phyloP scores from a whole-genome alignment of 176 grass and related monocot species.

The Zea luxurians region DNA sequence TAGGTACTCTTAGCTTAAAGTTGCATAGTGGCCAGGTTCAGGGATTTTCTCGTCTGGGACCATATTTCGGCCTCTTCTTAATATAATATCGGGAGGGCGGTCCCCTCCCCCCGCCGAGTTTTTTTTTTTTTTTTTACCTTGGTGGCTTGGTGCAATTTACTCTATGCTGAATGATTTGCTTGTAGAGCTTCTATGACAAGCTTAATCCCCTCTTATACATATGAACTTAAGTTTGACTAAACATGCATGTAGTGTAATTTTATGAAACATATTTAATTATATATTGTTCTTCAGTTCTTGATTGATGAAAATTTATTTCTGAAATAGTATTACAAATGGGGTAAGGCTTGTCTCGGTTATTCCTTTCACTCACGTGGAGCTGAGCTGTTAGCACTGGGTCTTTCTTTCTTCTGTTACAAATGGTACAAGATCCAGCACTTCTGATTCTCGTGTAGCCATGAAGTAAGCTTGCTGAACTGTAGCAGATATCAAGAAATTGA shows the following conservation, averaged over 20 bases:
- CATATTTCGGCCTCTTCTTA: no score
- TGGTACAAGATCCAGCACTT: not conserved
- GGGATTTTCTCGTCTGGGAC: no score
- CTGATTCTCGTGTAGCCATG: not conserved
- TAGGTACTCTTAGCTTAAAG: constrained; percentile 5
- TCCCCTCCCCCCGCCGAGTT: no score
- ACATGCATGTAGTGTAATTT: not conserved
- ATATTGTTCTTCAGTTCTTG: not conserved
- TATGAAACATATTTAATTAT: not conserved
- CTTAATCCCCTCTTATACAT: not conserved
- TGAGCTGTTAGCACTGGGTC: no score
- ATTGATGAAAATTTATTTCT: not conserved
- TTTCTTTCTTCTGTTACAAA: not conserved
- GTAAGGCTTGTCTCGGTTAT: no score
- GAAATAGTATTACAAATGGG: not conserved
- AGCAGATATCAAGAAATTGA: not conserved
- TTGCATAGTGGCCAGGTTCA: not conserved
- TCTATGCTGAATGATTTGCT: no score
- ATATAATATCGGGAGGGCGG: no score
- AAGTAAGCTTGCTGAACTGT: not conserved
- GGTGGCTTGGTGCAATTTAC: no score
- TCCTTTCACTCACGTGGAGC: no score
- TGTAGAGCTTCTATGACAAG: not conserved
- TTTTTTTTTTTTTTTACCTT: no score
- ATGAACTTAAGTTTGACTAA: not conserved